These are phyloP conservation scores for Lagenidium sp. DNA, from an alignment of 352 stramenopile species.

Conservation along the genomic window DNA sequence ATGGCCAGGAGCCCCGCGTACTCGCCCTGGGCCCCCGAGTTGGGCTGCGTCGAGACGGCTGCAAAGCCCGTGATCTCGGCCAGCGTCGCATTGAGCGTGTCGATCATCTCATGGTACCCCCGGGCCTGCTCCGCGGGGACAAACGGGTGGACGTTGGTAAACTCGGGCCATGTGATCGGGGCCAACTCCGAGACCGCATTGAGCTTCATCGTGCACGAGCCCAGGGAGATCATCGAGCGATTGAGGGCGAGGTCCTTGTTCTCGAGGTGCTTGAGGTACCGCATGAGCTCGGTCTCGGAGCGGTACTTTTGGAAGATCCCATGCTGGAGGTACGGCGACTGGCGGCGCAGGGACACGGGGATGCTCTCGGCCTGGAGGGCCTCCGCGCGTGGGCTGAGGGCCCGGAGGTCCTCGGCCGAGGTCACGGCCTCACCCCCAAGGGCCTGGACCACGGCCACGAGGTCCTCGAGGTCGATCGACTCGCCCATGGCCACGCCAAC, in stretches of 20 bases:
- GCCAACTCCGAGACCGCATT: conserved; percentile 97
- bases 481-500: conserved; percentile 98
- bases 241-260: conserved; percentile 99
- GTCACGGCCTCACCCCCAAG: conserved; percentile 38
- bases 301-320: conserved; percentile 97
- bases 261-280: conserved; percentile 98
- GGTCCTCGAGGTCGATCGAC: conserved; percentile 89
- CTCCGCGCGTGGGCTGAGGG: conserved; percentile 43
- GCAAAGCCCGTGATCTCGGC: conserved; percentile 98
- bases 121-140: conserved; percentile 90
- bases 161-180: conserved; percentile 96
- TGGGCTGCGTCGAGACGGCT: conserved; percentile 96
- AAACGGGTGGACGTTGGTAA: conserved; percentile 98
- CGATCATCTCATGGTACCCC: conserved; percentile 97
- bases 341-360: conserved; percentile 42
- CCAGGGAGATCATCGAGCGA: conserved; percentile 99
- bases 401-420: conserved; percentile 27
- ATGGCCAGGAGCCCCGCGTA: conserved; percentile 97
- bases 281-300: conserved; percentile 92
- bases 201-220: conserved; percentile 99
- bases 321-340: conserved; percentile 88
- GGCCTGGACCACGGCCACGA: conserved; percentile 80
- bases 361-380: conserved; percentile 55
- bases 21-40: conserved; percentile 97
- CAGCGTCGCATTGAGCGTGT: conserved; percentile 93